phyloP scores from a whole-genome alignment of 73 alveolate genomes.

The Paramecium sexaurelia region DNA sequence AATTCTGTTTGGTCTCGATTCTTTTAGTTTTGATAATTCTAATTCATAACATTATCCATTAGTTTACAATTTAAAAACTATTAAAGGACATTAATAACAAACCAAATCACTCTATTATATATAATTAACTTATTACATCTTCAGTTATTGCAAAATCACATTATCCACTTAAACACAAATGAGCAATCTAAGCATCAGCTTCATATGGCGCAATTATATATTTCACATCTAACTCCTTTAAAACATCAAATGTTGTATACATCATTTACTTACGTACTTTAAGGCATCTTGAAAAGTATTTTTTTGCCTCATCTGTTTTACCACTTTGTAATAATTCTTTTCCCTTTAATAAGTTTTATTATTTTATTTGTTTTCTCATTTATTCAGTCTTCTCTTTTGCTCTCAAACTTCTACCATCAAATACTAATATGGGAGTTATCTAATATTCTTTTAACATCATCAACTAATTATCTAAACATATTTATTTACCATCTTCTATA shows the following conservation, averaged over 20 bases:
- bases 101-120: constrained; percentile 83
- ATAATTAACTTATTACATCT: constrained; percentile 71
- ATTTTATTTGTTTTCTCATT: constrained; percentile 73
- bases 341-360: constrained; percentile 79
- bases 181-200: constrained; percentile 96
- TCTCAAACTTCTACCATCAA: constrained; percentile 89
- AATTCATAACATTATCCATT: constrained; percentile 85
- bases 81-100: constrained; percentile 89
- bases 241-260: constrained; percentile 85
- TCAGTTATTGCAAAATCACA: constrained; percentile 96
- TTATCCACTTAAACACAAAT: constrained; percentile 82
- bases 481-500: constrained; percentile 84
- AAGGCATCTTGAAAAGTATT: constrained; percentile 80
- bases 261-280: constrained; percentile 83
- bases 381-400: constrained; percentile 89
- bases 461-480: not conserved
- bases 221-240: constrained; percentile 80
- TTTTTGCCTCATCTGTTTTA: constrained; percentile 85
- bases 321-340: constrained; percentile 83
- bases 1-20: constrained; percentile 54
- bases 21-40: constrained; percentile 69
- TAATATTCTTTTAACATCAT: constrained; percentile 74
- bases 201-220: constrained; percentile 95
- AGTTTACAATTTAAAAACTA: constrained; percentile 84
- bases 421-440: constrained; percentile 88